phyloP scores from a whole-genome alignment of 1,284 basidiomycete species.

The Trichosporon asahii region DNA sequence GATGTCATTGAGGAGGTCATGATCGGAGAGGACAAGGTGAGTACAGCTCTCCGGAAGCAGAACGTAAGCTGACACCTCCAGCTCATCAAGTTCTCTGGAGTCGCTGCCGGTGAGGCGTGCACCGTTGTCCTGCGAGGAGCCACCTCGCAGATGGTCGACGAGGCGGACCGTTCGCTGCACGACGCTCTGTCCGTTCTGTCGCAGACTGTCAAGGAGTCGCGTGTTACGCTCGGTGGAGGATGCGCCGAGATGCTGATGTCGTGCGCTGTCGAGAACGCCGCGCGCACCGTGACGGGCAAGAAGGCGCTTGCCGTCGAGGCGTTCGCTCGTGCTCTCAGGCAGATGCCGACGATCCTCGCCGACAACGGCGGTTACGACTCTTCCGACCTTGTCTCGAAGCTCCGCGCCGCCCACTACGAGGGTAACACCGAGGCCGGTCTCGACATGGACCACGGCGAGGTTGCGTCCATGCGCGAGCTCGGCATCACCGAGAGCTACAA shows the following conservation, averaged over 20 bases:
- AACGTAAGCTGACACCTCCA: slow-evolving; percentile 43
- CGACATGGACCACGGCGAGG: slow-evolving; percentile 83
- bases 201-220: slow-evolving; percentile 95
- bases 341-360: slow-evolving; percentile 91
- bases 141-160: slow-evolving; percentile 97
- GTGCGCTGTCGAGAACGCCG: slow-evolving; percentile 86
- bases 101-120: slow-evolving; percentile 97
- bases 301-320: slow-evolving; percentile 92
- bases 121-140: slow-evolving; percentile 96
- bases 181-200: slow-evolving; percentile 96
- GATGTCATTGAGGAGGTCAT: slow-evolving; percentile 98
- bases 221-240: slow-evolving; percentile 89
- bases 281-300: slow-evolving; percentile 82
- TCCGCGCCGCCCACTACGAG: slow-evolving; percentile 92
- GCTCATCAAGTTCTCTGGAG: slow-evolving; percentile 99
- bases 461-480: slow-evolving; percentile 82
- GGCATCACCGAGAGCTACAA: slow-evolving; percentile 97
- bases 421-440: slow-evolving; percentile 80
- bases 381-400: slow-evolving; percentile 84
- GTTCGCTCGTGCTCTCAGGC: slow-evolving; percentile 78
- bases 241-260: slow-evolving; percentile 98
- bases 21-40: slow-evolving; percentile 97
- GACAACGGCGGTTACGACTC: slow-evolving; percentile 98
- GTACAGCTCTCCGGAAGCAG: slow-evolving; percentile 22
- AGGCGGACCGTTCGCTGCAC: slow-evolving; percentile 95